Base-by-base conservation (phyloP, 169 alveolate species). In the Plasmodium malariae region DNA sequence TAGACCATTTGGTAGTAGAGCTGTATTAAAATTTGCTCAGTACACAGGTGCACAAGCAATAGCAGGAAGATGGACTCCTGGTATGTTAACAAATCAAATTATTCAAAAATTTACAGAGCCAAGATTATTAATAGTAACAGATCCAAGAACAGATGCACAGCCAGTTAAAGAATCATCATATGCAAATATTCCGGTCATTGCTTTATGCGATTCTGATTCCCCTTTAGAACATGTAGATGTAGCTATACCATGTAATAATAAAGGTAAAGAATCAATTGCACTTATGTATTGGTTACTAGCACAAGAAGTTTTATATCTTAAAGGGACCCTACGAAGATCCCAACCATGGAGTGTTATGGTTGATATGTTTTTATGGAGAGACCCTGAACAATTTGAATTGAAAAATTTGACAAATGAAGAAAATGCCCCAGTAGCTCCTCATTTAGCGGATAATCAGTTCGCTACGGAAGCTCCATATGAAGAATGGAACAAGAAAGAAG, bases 51-150 rank as follows among this genome's bases (percentile, higher is more conserved):
- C 99, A 59, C 98, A 97, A 92, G 97, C 99, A 19, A 92, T 97
- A 88, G 99, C 99, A 0, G 98, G 99, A 34, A 97, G 99, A 89
- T 99, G 99, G 99, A 97, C 99, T 24, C 99, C 99, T 17, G 99
- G 99, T 54, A 98, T 99, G 87, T 94, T 99, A 73, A 99, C 99
- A 54, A 99, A 99, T 93, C 99, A 98, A 93, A 98, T 97, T 89
- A 98, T 99, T 24, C 98, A 97, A 94, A 97, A 98, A 96, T 98
- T 96, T 96, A 93, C 86, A 26, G 99, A 99, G 95, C 99, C 99
- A 30, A 95, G 99, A 78, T 96, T 99, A 43, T 93, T 98, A 95
- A 98, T 99, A 73, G 99, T 98, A 57, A 97, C 99, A 40, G 99
- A 99, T 93, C 99, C 99, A 48, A 97, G 99, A 91, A 96, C 99